Conservation (phyloP, 2,329 filamentous ascomycete genomes). For the Lachnellula occidentalis region DNA sequence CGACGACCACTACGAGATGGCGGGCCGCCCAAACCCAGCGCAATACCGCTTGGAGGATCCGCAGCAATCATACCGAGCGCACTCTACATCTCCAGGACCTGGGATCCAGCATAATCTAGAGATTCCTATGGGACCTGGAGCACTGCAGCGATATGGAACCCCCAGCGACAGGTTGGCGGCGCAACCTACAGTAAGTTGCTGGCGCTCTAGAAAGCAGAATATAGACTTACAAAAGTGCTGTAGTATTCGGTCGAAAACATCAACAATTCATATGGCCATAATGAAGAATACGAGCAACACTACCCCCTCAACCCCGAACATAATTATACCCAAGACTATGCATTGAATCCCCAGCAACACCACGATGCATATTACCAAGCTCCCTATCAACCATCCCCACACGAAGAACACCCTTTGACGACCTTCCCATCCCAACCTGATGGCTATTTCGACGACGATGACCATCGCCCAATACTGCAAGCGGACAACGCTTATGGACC, state of each 20-base stretch:
- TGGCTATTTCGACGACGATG: conserved; percentile 49
- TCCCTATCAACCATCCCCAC: conserved; percentile 62
- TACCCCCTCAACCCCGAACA: conserved; percentile 41
- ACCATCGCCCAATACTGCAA: conserved; percentile 71
- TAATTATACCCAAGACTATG: conserved; percentile 59
- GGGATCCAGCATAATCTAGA: conserved; percentile 49
- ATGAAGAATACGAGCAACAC: conserved; percentile 52
- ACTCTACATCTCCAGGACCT: conserved; percentile 18
- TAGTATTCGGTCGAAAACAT: conserved; percentile 69
- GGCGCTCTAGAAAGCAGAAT: background rate
- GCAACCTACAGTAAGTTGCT: conserved; percentile 70
- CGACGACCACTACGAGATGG: conserved; percentile 60
- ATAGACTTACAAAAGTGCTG: conserved; percentile 11
- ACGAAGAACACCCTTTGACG: conserved; percentile 29
- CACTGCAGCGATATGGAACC: conserved; percentile 39
- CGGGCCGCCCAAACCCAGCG: conserved; percentile 52
- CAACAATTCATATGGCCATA: conserved; percentile 55
- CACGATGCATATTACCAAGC: conserved; percentile 83
- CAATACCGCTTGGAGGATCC: conserved; percentile 82
- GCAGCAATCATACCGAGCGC: conserved; percentile 25
- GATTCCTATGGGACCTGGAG: conserved; percentile 59
- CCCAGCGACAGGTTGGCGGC: conserved; percentile 73
- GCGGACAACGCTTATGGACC: conserved; percentile 47
- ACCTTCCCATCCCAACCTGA: conserved; percentile 19
- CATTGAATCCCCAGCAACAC: conserved; percentile 75